These are phyloP conservation scores for Oropetium thomaeum DNA, from an alignment of 176 grass and related monocot genomes.

Conservation along the genomic window DNA sequence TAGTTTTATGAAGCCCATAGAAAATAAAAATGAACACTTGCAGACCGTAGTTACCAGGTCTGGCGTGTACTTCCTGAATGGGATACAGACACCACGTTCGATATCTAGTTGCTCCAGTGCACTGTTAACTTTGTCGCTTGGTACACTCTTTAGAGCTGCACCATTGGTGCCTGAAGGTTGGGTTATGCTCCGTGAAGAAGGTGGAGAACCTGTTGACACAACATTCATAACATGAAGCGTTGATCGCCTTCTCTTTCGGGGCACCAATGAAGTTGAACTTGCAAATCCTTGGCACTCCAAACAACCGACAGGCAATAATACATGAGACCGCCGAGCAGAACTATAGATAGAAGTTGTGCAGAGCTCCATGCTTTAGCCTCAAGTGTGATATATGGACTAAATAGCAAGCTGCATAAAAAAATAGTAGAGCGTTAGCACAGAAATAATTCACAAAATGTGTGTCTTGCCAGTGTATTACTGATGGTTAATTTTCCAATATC, in stretches of 20 bases:
- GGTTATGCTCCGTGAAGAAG: conserved; percentile 31
- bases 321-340: conserved; percentile 24
- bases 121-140: conserved; percentile 45
- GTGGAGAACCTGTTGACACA: conserved; percentile 29
- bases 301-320: background rate
- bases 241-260: conserved; percentile 28
- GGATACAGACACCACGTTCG: conserved; percentile 89
- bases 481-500: background rate
- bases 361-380: conserved; percentile 52
- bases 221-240: conserved; percentile 42
- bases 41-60: conserved; percentile 54
- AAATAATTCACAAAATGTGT: background rate
- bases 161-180: conserved; percentile 36
- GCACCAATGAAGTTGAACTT: conserved; percentile 14
- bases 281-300: background rate
- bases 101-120: conserved; percentile 97
- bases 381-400: background rate
- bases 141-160: conserved; percentile 24
- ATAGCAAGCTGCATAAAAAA: conserved; percentile 16
- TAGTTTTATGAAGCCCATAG: background rate
- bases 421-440: background rate
- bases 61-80: conserved; percentile 85
- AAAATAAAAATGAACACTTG: conserved; percentile 2
- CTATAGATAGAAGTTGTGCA: conserved; percentile 52
- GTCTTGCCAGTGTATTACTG: background rate